Conservation (phyloP, 2,329 filamentous ascomycete genomes). For the Immersiporthe knoxdaviesiana region DNA sequence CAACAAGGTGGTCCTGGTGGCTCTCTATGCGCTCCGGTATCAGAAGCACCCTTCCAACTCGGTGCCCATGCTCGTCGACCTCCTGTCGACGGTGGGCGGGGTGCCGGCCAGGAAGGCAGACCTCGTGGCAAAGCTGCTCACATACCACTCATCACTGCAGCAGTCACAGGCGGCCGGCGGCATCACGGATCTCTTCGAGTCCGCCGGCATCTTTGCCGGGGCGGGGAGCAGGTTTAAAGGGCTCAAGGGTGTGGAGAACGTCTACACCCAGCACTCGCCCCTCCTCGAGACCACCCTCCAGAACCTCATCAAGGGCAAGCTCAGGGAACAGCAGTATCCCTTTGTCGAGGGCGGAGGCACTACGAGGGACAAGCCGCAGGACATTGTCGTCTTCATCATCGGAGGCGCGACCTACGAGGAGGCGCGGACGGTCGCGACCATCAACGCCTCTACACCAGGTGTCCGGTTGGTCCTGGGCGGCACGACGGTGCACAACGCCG, state of each 20-base stretch:
- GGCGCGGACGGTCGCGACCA: conserved; percentile 91
- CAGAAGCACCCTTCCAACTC: conserved; percentile 84
- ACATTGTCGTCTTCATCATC: conserved; percentile 92
- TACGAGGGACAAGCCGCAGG: conserved; percentile 93
- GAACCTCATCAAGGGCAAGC: conserved; percentile 86
- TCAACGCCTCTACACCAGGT: conserved; percentile 89
- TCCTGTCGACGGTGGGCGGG: conserved; percentile 82
- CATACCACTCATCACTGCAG: conserved; percentile 86
- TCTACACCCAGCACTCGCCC: conserved; percentile 97
- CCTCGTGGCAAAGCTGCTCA: conserved; percentile 78
- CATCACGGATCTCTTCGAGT: conserved; percentile 90
- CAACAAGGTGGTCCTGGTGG: conserved; percentile 86
- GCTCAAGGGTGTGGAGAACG: conserved; percentile 95
- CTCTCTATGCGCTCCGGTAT: conserved; percentile 93
- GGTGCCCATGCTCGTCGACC: conserved; percentile 81
- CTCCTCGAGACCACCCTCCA: conserved; percentile 85
- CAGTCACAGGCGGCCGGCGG: conserved; percentile 74
- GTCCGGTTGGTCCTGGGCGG: conserved; percentile 88
- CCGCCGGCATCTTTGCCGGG: conserved; percentile 86
- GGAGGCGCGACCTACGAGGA: conserved; percentile 96
- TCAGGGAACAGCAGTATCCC: conserved; percentile 86
- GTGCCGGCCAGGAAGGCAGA: conserved; percentile 76
- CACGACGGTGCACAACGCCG: conserved; percentile 85
- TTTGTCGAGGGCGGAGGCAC: conserved; percentile 88
- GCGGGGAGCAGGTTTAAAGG: conserved; percentile 89